These are phyloP conservation scores for Hapsidospora chrysogenum DNA, from an alignment of 495 filamentous ascomycete species.

Conservation along the genomic window DNA sequence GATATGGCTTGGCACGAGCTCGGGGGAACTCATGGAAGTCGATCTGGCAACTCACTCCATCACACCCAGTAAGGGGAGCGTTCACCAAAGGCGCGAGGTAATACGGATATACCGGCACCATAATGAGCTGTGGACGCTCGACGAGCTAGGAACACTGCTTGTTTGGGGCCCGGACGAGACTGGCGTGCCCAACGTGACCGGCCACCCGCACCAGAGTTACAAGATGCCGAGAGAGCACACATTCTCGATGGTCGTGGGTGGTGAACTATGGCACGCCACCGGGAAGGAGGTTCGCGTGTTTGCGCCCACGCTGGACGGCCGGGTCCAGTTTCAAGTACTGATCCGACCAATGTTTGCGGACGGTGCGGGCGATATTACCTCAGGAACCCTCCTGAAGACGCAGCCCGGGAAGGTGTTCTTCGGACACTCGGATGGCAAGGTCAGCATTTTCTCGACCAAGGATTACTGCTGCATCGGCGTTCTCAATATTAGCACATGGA, in stretches of 20 bases:
- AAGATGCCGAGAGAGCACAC: conserved; percentile 68
- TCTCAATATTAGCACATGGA: conserved; percentile 79
- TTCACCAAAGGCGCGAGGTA: conserved; percentile 69
- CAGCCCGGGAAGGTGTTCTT: conserved; percentile 75
- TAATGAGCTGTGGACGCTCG: conserved; percentile 86
- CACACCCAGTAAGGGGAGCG: conserved; percentile 42
- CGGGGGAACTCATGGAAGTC: conserved; percentile 76
- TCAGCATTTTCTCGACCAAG: conserved; percentile 69
- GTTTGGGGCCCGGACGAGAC: conserved; percentile 72
- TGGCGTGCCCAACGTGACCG: conserved; percentile 55
- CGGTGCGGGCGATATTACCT: conserved; percentile 69
- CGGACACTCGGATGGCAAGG: conserved; percentile 85
- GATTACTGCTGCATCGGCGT: conserved; percentile 61
- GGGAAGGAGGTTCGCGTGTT: conserved; percentile 83
- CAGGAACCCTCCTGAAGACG: conserved; percentile 54
- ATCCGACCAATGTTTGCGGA: conserved; percentile 49
- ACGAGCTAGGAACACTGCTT: conserved; percentile 75
- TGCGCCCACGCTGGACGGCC: conserved; percentile 49
- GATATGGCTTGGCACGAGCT: conserved; percentile 82
- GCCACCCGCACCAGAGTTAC: conserved; percentile 43
- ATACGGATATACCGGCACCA: conserved; percentile 74
- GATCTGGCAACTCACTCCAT: conserved; percentile 58
- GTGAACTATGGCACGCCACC: conserved; percentile 72
- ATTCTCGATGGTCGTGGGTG: conserved; percentile 68
- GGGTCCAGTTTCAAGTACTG: conserved; percentile 50